Percentiles rank a stretch among this genome's conserved stretches.
Conservation (phyloP, 2,329 filamentous ascomycete species). For the Ascochyta clinopodiicola region DNA sequence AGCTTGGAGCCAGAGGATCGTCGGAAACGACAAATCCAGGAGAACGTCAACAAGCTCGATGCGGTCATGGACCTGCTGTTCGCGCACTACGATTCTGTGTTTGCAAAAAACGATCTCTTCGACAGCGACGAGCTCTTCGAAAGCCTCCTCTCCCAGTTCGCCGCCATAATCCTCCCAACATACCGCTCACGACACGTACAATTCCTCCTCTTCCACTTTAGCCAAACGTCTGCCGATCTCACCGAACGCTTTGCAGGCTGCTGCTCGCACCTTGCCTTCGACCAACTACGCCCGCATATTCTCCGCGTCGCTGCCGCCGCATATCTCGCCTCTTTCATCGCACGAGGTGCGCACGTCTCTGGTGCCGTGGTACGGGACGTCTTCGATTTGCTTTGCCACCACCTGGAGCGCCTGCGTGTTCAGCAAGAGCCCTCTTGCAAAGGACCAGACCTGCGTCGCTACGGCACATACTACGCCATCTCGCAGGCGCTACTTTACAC, state of each 20-base stretch:
- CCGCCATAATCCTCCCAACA: conserved; percentile 85
- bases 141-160: conserved; percentile 83
- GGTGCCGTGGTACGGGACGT: conserved; percentile 79
- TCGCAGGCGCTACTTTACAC: conserved; percentile 92
- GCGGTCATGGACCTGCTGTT: conserved; percentile 88
- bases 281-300: conserved; percentile 68
- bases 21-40: conserved; percentile 74
- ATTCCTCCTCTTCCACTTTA: conserved; percentile 95
- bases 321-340: conserved; percentile 93
- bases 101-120: conserved; percentile 68
- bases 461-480: conserved; percentile 83
- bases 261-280: conserved; percentile 75
- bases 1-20: conserved; percentile 63
- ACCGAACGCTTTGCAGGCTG: conserved; percentile 83
- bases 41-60: conserved; percentile 90
- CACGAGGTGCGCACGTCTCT: conserved; percentile 83
- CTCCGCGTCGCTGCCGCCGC: conserved; percentile 84
- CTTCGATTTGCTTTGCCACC: conserved; percentile 77
- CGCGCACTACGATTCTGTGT: conserved; percentile 76
- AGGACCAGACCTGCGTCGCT: conserved; percentile 84
- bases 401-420: conserved; percentile 76
- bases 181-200: conserved; percentile 93
- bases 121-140: conserved; percentile 77
- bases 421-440: conserved; percentile 76
- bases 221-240: conserved; percentile 78